Conservation (phyloP, 2,329 filamentous ascomycete species). For the Geoglossum cookeanum region DNA sequence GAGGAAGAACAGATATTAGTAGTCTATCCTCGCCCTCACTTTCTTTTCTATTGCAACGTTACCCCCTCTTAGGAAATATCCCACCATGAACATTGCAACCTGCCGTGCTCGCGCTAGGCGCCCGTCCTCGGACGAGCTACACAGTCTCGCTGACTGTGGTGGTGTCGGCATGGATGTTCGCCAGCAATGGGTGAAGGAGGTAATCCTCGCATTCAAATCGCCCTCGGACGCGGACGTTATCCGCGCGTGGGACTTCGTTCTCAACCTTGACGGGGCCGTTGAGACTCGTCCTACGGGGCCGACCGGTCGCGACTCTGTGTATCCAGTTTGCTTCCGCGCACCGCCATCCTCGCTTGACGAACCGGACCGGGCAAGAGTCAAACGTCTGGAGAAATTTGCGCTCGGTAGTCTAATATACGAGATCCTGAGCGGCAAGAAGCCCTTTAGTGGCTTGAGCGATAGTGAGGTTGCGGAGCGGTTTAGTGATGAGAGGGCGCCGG, state of each 20-base stretch:
- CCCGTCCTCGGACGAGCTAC: too few species aligned
- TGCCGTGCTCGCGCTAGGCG: too few species aligned
- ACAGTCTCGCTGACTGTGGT: too few species aligned
- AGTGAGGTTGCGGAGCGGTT: constrained; percentile 6
- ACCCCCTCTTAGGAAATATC: too few species aligned
- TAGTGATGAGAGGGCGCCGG: constrained; percentile 3
- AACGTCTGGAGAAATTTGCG: constrained; percentile 6
- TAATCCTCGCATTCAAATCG: too few species aligned
- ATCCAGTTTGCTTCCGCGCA: neutral
- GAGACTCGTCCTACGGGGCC: neutral
- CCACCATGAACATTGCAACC: too few species aligned
- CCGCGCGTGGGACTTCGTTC: neutral
- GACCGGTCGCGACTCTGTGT: neutral
- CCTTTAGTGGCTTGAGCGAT: constrained; percentile 6
- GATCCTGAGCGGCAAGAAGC: constrained; percentile 5
- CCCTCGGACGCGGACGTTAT: neutral
- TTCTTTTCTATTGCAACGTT: too few species aligned
- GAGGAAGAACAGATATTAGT: too few species aligned
- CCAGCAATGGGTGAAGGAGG: too few species aligned
- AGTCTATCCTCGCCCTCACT: too few species aligned
- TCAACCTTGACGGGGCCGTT: neutral
- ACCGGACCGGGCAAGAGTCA: constrained; percentile 3
- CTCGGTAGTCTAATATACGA: constrained; percentile 8
- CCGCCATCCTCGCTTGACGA: neutral
- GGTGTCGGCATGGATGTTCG: too few species aligned